These are phyloP conservation scores for Heracleum sosnowskyi DNA, from an alignment of 129 eudicot species.

Conservation along the genomic window DNA sequence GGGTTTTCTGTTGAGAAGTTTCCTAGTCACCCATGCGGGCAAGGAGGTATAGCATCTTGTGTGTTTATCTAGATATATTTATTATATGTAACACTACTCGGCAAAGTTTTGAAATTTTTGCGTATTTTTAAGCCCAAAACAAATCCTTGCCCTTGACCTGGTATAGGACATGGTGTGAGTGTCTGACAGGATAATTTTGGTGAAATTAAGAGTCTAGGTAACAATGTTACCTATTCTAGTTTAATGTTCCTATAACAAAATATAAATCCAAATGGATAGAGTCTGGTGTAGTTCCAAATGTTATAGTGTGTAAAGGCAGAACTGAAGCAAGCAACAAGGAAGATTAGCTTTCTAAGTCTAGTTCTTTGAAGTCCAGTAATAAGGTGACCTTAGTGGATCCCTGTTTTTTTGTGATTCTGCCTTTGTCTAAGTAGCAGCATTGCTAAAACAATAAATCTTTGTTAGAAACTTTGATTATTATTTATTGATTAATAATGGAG, in stretches of 20 bases:
- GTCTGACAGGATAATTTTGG: not conserved
- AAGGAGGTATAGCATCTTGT: constrained; percentile 42
- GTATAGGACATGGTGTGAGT: not conserved
- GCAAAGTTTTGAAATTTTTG: not conserved
- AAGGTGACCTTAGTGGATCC: not conserved
- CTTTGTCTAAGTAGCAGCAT: not conserved
- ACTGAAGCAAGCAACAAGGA: not conserved
- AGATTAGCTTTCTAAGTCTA: not conserved
- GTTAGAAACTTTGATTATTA: not conserved
- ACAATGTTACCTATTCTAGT: not conserved
- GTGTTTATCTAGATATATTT: not conserved
- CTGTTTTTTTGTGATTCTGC: not conserved
- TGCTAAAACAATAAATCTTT: not conserved
- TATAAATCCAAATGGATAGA: not conserved
- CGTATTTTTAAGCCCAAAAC: not conserved
- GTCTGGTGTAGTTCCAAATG: not conserved
- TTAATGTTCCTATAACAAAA: not conserved
- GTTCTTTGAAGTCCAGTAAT: not conserved
- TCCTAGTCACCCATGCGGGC: constrained; percentile 19
- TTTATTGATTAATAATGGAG: not conserved
- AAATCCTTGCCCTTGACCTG: not conserved
- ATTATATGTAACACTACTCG: not conserved
- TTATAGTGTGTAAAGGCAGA: not conserved
- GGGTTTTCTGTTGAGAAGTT: constrained; percentile 32
- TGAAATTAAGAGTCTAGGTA: not conserved